Base-by-base conservation (phyloP, 306 rosid species). In the Malus fusca region DNA sequence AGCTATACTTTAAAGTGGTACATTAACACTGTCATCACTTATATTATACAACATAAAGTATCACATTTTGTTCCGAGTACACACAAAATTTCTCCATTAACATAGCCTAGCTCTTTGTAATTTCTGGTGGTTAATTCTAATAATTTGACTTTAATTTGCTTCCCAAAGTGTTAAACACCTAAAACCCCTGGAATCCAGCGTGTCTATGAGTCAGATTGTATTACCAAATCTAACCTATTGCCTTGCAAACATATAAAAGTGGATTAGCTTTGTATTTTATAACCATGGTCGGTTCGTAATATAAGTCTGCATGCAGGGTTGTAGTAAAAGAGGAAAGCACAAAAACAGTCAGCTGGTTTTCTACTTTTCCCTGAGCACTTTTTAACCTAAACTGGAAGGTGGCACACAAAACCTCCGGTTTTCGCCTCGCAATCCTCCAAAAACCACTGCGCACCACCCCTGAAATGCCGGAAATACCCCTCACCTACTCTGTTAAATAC, bases 381-480 rank as follows among this genome's bases (percentile, higher is more conserved):
- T 73, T 35, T 73, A 4, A 22, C 44, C 33, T 17, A 31, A 64
- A 11, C 46, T 19, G 60, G 46, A 35, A 74, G 28, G 64, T 43
- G 43, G 69, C 23, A 42, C 42, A 43, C 6, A 33, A 65, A 74
- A 26, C 53, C 69, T 31, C 22, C 26, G 61, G 60, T 62, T 73
- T 72, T 26, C 30, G 10, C 44, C 77, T 25, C 42, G 25, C 35
- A 59, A 42, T 60, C 9, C 30, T 51, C 48, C 48, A 66, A 13
- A 73, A 73, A 73, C 77, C 65, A 73, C 77, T 42, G 77, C 77
- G 77, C 59, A 11, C 6, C 4, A 40, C 31, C 55, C 8, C 11
- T 1, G 0, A 42, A 59, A 60, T 42, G 59, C 77, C 44, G 3
- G 8, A 40, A 44, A 15, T 73, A 60, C 77, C 69, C 77, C 77